phyloP scores from a whole-genome alignment of 1,284 basidiomycete species.

The Ustilago nuda region DNA sequence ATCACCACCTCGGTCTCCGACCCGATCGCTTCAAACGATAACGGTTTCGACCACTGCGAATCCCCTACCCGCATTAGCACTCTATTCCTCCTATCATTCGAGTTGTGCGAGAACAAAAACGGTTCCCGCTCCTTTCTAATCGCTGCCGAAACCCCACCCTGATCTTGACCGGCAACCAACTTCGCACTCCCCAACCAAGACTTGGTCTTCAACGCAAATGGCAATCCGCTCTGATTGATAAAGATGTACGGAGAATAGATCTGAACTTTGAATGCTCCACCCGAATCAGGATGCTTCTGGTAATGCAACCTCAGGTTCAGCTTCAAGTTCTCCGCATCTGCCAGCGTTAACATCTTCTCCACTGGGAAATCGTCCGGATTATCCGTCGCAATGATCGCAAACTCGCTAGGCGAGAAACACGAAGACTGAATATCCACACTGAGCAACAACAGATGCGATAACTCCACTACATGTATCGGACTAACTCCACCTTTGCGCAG shows the following conservation, averaged over 20 bases:
- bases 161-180: slow-evolving; percentile 84
- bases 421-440: slow-evolving; percentile 82
- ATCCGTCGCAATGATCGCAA: slow-evolving; percentile 96
- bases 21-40: slow-evolving; percentile 80
- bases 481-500: slow-evolving; percentile 92
- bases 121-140: slow-evolving; percentile 70
- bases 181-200: slow-evolving; percentile 79
- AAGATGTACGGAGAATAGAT: slow-evolving; percentile 93
- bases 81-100: slow-evolving; percentile 82
- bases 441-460: slow-evolving; percentile 91
- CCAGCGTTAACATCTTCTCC: slow-evolving; percentile 79
- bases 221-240: slow-evolving; percentile 91
- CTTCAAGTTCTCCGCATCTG: slow-evolving; percentile 82
- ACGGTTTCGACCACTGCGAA: slow-evolving; percentile 83
- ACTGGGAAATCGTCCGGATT: slow-evolving; percentile 89
- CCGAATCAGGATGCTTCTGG: slow-evolving; percentile 81
- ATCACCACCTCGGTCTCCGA: slow-evolving; percentile 88
- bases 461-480: slow-evolving; percentile 95
- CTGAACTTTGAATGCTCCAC: slow-evolving; percentile 98
- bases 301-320: slow-evolving; percentile 88
- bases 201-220: slow-evolving; percentile 82
- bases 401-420: slow-evolving; percentile 97
- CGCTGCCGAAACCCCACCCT: slow-evolving; percentile 37
- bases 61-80: slow-evolving; percentile 86
- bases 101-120: slow-evolving; percentile 83